Evolutionary conservation across 345 rosid genomes (phyloP).

Genomic region (Crucihimalaya himalaica): DNA sequence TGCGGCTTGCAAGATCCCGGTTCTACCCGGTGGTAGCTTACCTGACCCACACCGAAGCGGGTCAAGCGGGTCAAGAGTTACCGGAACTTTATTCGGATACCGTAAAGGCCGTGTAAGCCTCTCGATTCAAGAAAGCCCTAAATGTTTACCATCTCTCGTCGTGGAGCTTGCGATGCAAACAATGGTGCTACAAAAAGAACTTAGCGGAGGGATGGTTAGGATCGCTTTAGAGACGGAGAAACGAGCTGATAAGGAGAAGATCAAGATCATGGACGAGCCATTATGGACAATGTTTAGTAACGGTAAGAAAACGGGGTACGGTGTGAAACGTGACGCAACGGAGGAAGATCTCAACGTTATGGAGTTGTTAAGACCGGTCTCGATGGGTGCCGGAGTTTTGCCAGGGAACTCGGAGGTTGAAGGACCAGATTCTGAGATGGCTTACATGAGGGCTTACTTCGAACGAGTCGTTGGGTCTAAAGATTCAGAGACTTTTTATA

Average conservation of each 20-base stretch:
- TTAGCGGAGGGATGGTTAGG: slow-evolving; percentile 72
- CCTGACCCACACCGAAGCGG: slow-evolving; percentile 46
- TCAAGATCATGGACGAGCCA: slow-evolving; percentile 59
- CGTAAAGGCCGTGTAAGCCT: slow-evolving; percentile 76
- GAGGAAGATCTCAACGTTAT: slow-evolving; percentile 73
- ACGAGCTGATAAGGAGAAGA: slow-evolving; percentile 53
- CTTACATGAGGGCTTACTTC: slow-evolving; percentile 77
- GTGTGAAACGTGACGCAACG: slow-evolving; percentile 62
- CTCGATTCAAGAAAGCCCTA: slow-evolving; percentile 66
- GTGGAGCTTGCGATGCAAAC: slow-evolving; percentile 73
- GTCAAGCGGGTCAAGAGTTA: slow-evolving; percentile 42
- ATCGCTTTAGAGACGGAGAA: slow-evolving; percentile 81
- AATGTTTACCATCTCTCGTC: slow-evolving; percentile 60
- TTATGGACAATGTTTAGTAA: slow-evolving; percentile 82
- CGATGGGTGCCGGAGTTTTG: slow-evolving; percentile 88
- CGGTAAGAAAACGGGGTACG: slow-evolving; percentile 77
- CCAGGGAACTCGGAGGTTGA: slow-evolving; percentile 69
- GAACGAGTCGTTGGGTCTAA: slow-evolving; percentile 81
- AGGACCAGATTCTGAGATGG: slow-evolving; percentile 70
- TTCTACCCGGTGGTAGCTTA: slow-evolving; percentile 45
- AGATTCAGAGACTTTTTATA: slow-evolving; percentile 78
- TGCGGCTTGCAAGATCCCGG: slow-evolving; percentile 61
- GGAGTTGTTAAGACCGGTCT: slow-evolving; percentile 76
- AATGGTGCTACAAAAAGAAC: slow-evolving; percentile 56
- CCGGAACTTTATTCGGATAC: slow-evolving; percentile 74